These are phyloP conservation scores for Croton laevigatus DNA, from an alignment of 441 rosid species.

Conservation along the genomic window DNA sequence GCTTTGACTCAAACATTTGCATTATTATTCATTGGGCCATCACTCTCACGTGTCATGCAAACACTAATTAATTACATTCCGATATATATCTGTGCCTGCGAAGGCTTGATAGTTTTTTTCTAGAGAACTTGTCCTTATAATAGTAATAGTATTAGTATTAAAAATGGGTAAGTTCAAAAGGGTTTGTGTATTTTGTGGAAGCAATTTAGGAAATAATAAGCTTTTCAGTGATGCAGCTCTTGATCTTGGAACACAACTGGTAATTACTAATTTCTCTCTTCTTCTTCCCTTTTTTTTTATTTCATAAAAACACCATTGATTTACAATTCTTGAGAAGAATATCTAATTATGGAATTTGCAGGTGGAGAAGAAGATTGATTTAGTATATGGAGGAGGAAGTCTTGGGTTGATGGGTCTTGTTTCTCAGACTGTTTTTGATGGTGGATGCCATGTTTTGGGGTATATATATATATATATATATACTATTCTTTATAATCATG, in stretches of 20 bases:
- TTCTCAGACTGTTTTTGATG: conserved; percentile 41
- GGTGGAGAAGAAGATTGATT: conserved; percentile 42
- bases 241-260: conserved; percentile 43
- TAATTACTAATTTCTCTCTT: conserved; percentile 15
- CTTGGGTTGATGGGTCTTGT: conserved; percentile 52
- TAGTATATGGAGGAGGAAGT: conserved; percentile 58
- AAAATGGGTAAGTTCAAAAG: conserved; percentile 42
- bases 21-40: conserved; percentile 24
- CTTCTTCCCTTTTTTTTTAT: not conserved
- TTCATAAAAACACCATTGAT: no score
- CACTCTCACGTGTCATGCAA: conserved; percentile 25
- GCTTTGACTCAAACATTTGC: conserved; percentile 22
- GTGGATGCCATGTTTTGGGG: conserved; percentile 55
- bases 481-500: not conserved
- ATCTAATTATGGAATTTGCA: conserved; percentile 13
- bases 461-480: conserved; percentile 14
- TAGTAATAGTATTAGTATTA: not conserved
- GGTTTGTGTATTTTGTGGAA: conserved; percentile 53
- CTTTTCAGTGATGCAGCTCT: conserved; percentile 44
- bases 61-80: not conserved
- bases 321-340: not conserved
- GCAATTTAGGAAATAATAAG: conserved; percentile 39
- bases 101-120: no score
- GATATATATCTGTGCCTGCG: no score
- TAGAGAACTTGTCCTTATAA: not conserved